Conservation (phyloP, 345 rosid species). For the Acer campestre region DNA sequence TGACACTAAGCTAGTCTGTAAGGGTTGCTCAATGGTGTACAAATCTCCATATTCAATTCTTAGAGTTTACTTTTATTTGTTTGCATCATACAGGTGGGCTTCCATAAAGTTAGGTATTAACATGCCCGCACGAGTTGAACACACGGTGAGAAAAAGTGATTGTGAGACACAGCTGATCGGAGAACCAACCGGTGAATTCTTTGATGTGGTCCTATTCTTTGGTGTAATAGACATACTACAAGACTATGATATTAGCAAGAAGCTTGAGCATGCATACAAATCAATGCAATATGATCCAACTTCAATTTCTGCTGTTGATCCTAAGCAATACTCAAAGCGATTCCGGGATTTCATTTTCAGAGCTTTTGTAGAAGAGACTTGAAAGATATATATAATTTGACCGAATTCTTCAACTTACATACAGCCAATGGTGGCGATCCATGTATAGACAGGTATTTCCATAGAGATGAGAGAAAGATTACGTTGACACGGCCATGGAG, state of each 20-base stretch:
- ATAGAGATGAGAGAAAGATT: no score
- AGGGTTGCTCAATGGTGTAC: background rate
- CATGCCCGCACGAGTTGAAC: constrained; percentile 81
- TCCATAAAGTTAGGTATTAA: constrained; percentile 70
- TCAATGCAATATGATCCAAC: constrained; percentile 96
- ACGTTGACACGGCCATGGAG: no score
- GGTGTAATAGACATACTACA: constrained; percentile 96
- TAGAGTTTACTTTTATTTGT: background rate
- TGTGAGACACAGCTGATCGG: constrained; percentile 77
- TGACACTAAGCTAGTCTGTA: background rate
- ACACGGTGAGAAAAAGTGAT: constrained; percentile 66
- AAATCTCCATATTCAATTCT: no score
- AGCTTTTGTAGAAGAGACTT: constrained; percentile 81
- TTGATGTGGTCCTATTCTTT: constrained; percentile 73
- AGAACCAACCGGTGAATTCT: constrained; percentile 80
- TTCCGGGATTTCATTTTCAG: constrained; percentile 85
- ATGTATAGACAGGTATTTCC: no score
- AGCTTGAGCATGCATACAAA: constrained; percentile 97
- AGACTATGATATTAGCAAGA: constrained; percentile 98
- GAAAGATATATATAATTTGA: constrained; percentile 31
- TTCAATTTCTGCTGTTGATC: constrained; percentile 98
- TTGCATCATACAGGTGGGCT: constrained; percentile 56
- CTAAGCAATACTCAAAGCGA: constrained; percentile 88
- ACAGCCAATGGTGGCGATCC: no score
- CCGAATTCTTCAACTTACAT: background rate